Base-by-base conservation (phyloP, 306 rosid species). In the Vigna angularis region DNA sequence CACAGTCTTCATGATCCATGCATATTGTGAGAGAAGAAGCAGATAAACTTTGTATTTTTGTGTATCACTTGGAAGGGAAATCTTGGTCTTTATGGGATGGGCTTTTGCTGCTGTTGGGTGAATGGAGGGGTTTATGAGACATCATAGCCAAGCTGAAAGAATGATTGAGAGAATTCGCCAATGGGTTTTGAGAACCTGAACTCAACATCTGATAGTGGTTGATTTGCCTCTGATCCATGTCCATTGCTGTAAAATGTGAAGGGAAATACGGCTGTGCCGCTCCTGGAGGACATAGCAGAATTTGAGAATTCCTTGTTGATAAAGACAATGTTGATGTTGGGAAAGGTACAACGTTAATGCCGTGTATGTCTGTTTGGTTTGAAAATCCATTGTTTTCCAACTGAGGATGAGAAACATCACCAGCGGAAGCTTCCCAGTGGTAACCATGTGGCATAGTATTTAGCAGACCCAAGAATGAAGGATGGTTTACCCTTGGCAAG, bases 281-380 rank as follows among this genome's bases (percentile, higher is more conserved):
- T 76, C 89, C 91, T 0, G 84, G 81, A 65, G 90, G 84, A 66
- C 83, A 70, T 0, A 75, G 49, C 70, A 87, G 17, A 56, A 81
- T 81, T 47, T 88, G 91, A 76, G 91, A 84, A 78, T 63, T 72
- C 63, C 90, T 89, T 45, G 91, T 85, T 63, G 94, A 86, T 68
- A 91, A 83, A 55, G 98, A 88, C 83, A 86, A 83, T 3, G 91
- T 67, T 70, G 97, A 88, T 48, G 67, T 15, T 30, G 93, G 88
- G 62, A 87, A 75, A 67, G 89, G 65, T 47, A 84, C 49, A 30
- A 79, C 52, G 56, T 45, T 67, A 67, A 13, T 71, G 83, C 63
- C 80, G 14, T 84, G 90, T 26, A 50, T 18, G 18, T 90, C 87
- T 58, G 79, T 15, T 81, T 90, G 85, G 51, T 48, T 80, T 38